Evolutionary conservation across 148 eudicot genomes (phyloP).

Genomic region (Diospyros kaki): DNA sequence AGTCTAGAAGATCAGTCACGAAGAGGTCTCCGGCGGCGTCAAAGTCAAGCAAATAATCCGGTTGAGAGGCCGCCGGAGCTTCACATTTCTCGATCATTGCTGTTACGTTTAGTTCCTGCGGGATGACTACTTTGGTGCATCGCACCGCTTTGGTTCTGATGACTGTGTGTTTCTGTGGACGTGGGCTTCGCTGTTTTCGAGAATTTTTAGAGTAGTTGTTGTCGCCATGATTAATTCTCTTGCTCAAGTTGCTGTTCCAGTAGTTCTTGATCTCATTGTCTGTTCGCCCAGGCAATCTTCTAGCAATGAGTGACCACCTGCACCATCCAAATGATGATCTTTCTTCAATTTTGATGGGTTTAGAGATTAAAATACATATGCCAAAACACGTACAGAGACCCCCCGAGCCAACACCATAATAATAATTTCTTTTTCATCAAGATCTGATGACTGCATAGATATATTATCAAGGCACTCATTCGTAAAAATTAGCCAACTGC

Average conservation of each 20-base stretch:
- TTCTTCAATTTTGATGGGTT: too few relatives aligned
- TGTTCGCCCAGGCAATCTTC: slow-evolving; percentile 31
- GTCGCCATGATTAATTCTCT: neutral
- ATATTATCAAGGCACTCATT: too few relatives aligned
- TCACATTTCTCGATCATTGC: neutral
- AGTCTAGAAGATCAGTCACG: neutral
- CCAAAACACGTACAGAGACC: too few relatives aligned
- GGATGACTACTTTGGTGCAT: slow-evolving; percentile 2
- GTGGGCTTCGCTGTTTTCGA: neutral
- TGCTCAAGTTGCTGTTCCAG: slow-evolving; percentile 27
- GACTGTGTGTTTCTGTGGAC: neutral
- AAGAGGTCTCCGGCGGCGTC: neutral
- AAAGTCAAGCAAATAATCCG: neutral
- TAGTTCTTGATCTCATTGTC: slow-evolving; percentile 32
- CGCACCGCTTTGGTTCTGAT: slow-evolving; percentile 13
- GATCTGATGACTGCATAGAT: too few relatives aligned
- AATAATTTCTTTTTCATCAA: too few relatives aligned
- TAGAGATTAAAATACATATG: too few relatives aligned
- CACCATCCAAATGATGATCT: neutral
- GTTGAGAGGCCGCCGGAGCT: neutral
- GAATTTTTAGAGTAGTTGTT: too few relatives aligned
- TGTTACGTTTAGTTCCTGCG: neutral
- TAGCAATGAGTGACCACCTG: slow-evolving; percentile 29
- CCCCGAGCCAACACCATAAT: neutral
- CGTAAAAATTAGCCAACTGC: too few relatives aligned